These are phyloP conservation scores for Tetracladium setigerum DNA, from an alignment of 495 filamentous ascomycete species.

Conservation along the genomic window DNA sequence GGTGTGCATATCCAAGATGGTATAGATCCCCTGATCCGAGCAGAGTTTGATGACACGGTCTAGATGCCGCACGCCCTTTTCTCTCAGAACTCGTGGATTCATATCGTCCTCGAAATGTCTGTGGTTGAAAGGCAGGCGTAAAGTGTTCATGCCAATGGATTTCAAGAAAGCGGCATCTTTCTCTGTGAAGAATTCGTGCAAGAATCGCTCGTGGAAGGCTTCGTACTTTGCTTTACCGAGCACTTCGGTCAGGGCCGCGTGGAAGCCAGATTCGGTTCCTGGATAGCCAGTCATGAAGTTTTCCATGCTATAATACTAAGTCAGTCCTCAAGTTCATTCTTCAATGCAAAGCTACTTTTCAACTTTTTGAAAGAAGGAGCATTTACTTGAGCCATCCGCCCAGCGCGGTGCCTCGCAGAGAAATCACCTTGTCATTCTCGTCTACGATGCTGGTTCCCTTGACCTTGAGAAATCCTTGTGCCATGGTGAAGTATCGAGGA, in stretches of 20 bases:
- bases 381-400: constrained; percentile 1
- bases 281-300: constrained; percentile 60
- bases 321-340: no score
- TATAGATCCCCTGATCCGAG: constrained; percentile 47
- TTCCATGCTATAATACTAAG: no score
- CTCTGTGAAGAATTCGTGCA: constrained; percentile 55
- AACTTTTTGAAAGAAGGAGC: no score
- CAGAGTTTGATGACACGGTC: constrained; percentile 56
- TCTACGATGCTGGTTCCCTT: background rate
- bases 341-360: no score
- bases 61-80: constrained; percentile 48
- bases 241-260: constrained; percentile 18
- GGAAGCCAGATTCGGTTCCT: constrained; percentile 48
- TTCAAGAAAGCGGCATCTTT: constrained; percentile 52
- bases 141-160: constrained; percentile 48
- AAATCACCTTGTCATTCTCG: background rate
- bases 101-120: constrained; percentile 55
- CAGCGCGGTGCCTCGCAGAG: background rate
- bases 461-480: background rate
- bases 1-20: constrained; percentile 55
- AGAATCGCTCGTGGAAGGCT: constrained; percentile 40
- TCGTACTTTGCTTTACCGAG: constrained; percentile 39
- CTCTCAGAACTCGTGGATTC: constrained; percentile 49
- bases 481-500: no score
- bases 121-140: constrained; percentile 56